Conservation (phyloP, 139 green algal genomes). For the Tetraselmis chui region DNA sequence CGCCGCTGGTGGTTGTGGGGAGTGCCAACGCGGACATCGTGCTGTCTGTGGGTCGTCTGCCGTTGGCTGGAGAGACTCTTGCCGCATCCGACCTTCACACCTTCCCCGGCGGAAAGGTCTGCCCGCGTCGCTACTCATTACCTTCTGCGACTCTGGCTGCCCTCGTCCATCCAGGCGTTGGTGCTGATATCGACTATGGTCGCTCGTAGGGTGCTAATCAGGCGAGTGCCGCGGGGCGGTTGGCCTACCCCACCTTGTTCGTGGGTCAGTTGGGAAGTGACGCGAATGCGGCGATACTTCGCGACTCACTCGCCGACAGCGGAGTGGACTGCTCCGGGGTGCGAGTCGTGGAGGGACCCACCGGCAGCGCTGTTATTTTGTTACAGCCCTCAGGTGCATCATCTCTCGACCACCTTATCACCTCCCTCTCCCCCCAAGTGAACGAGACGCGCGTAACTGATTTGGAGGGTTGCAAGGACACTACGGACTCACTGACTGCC, state of each 20-base stretch:
- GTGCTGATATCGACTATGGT: no score
- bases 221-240: conserved; percentile 67
- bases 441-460: no score
- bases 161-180: no score
- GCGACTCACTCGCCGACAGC: conserved; percentile 28
- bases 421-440: no score
- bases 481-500: not conserved
- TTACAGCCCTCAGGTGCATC: conserved; percentile 61
- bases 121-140: no score
- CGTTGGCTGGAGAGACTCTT: conserved; percentile 71
- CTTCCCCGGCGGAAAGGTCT: conserved; percentile 70
- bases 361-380: conserved; percentile 74
- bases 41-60: conserved; percentile 58
- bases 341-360: conserved; percentile 41
- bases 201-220: conserved; percentile 92
- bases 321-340: conserved; percentile 53
- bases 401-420: no score
- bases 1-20: conserved; percentile 39
- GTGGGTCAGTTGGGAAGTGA: conserved; percentile 67
- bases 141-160: no score
- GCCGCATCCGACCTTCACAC: conserved; percentile 43
- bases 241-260: conserved; percentile 69
- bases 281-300: conserved; percentile 58
- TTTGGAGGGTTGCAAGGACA: no score
- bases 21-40: conserved; percentile 71